Percentiles rank a stretch among this genome's conserved stretches.
These are phyloP conservation scores for Saccharomycopsis amapae DNA, from an alignment of 805 yeast genomes.

Conservation along the genomic window DNA sequence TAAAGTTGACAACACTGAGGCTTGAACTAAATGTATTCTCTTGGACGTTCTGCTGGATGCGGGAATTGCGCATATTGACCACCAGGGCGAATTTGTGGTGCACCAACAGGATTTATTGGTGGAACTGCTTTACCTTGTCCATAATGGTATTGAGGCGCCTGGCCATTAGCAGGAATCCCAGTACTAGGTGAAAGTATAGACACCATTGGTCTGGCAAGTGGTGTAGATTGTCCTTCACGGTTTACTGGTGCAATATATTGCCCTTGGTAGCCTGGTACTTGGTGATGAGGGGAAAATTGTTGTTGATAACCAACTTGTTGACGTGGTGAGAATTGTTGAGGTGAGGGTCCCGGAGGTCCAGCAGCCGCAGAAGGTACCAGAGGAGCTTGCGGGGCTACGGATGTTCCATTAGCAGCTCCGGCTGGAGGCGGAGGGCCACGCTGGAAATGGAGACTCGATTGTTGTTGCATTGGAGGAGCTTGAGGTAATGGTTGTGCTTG, in stretches of 20 bases:
- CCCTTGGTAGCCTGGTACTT: neutral
- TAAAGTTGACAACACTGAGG: no score
- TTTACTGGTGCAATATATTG: constrained; percentile 3
- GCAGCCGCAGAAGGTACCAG: constrained; percentile 23
- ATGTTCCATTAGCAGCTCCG: no score
- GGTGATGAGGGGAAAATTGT: constrained; percentile 5
- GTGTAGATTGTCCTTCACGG: constrained; percentile 11
- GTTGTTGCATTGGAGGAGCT: constrained; percentile 23
- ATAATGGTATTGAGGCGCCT: constrained; percentile 10
- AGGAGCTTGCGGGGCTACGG: constrained; percentile 24
- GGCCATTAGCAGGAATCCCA: neutral
- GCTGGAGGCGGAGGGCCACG: constrained; percentile 7
- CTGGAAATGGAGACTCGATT: constrained; percentile 6
- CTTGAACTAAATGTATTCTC: no score
- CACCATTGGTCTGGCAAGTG: constrained; percentile 1
- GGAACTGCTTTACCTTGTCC: constrained; percentile 1
- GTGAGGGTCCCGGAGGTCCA: constrained; percentile 21
- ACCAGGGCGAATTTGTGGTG: neutral
- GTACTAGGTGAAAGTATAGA: constrained; percentile 4
- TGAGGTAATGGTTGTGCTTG: constrained; percentile 16
- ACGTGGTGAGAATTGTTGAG: constrained; percentile 8
- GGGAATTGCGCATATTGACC: constrained; percentile 8
- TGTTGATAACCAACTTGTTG: constrained; percentile 5
- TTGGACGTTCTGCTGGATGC: constrained; percentile 7
- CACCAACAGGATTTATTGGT: neutral